phyloP scores from a whole-genome alignment of 768 basidiomycete species.

The Rhizopogon roseolus region DNA sequence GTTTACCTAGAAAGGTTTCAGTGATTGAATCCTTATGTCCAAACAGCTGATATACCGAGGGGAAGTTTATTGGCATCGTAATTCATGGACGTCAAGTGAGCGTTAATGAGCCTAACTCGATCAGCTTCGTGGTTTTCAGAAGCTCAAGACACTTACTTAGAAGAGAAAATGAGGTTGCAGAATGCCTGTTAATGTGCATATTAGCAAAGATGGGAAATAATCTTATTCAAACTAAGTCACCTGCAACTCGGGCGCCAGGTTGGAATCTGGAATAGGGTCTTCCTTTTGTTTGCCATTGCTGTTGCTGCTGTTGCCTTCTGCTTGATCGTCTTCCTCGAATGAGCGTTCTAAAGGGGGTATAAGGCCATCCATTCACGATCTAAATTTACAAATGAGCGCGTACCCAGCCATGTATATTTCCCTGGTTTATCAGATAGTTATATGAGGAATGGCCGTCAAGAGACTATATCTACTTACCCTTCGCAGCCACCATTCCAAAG shows the following conservation, averaged over 20 bases:
- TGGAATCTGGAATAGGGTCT: constrained; percentile 41
- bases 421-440: constrained; percentile 27
- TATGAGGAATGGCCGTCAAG: background rate
- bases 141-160: constrained; percentile 27
- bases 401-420: constrained; percentile 60
- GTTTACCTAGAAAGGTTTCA: constrained; percentile 39
- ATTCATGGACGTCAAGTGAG: constrained; percentile 55
- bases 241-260: constrained; percentile 40
- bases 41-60: constrained; percentile 33
- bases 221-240: constrained; percentile 15
- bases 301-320: constrained; percentile 16
- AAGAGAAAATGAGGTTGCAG: constrained; percentile 49
- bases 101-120: constrained; percentile 41
- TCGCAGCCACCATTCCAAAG: constrained; percentile 45
- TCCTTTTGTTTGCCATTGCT: constrained; percentile 17
- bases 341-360: constrained; percentile 36
- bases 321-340: constrained; percentile 41
- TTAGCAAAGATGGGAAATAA: background rate
- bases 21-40: background rate
- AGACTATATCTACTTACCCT: constrained; percentile 28
- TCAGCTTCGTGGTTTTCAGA: background rate
- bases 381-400: background rate
- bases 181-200: constrained; percentile 27
- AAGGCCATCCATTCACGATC: background rate
- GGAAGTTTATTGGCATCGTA: constrained; percentile 64